These are phyloP conservation scores for Leishmania mexicana DNA, from an alignment of 208 protist genomes.

Conservation along the genomic window DNA sequence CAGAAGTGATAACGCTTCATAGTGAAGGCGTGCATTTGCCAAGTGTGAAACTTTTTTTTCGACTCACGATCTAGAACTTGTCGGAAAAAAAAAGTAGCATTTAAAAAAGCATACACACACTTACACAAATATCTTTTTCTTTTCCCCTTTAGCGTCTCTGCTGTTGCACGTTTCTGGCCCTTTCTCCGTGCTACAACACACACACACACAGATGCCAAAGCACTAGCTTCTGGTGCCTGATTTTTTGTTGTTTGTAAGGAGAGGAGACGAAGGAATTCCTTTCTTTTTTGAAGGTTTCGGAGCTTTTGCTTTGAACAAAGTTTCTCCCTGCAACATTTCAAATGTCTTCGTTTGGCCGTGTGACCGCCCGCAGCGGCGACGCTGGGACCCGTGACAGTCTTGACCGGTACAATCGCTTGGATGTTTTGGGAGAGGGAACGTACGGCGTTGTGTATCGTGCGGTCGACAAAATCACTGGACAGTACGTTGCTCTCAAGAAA, in stretches of 20 bases:
- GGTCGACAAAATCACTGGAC: slow-evolving; percentile 75
- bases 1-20: background rate
- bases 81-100: background rate
- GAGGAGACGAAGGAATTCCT: background rate
- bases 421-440: slow-evolving; percentile 92
- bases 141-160: background rate
- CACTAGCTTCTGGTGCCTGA: background rate
- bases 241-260: background rate
- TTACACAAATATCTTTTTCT: background rate
- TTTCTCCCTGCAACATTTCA: slow-evolving; percentile 4
- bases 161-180: background rate
- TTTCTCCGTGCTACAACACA: background rate
- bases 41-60: slow-evolving; percentile 1
- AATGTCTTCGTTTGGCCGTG: slow-evolving; percentile 62
- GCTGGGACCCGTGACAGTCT: slow-evolving; percentile 58
- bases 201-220: background rate
- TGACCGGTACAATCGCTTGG: slow-evolving; percentile 88
- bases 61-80: background rate
- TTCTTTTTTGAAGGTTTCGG: background rate
- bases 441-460: slow-evolving; percentile 94
- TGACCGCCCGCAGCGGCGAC: slow-evolving; percentile 41
- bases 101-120: background rate
- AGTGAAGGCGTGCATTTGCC: background rate
- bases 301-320: background rate
- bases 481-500: slow-evolving; percentile 98